These are phyloP conservation scores for Mortierella sp. DNA, from an alignment of 371 early-diverging fungal species.

Conservation along the genomic window DNA sequence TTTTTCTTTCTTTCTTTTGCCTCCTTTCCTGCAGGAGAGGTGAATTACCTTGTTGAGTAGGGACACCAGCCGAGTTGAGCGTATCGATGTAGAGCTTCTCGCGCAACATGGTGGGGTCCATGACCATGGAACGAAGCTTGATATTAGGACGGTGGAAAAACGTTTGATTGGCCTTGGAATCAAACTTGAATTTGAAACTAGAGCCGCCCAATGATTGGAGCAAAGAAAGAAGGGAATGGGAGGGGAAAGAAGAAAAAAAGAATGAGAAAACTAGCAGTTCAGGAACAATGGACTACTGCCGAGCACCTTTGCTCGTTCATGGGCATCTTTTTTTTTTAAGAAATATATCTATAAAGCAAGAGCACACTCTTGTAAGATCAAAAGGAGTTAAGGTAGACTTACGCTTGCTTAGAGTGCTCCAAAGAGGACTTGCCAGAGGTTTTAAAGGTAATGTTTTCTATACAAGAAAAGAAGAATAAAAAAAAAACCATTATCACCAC, in stretches of 20 bases:
- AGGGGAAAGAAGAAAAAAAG: too few relatives aligned
- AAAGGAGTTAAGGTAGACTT: neutral
- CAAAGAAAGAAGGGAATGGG: too few relatives aligned
- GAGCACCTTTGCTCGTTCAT: too few relatives aligned
- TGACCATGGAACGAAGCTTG: conserved; percentile 47
- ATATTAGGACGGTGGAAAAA: conserved; percentile 50
- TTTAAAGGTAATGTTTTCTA: conserved; percentile 41
- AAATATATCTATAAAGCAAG: too few relatives aligned
- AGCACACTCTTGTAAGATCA: too few relatives aligned
- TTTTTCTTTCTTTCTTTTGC: too few relatives aligned
- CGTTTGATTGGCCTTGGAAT: conserved; percentile 30
- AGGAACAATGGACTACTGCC: too few relatives aligned
- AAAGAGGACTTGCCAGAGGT: conserved; percentile 60
- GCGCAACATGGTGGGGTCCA: conserved; percentile 54
- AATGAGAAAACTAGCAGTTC: too few relatives aligned
- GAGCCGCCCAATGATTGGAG: conserved; percentile 51
- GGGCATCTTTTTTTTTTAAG: too few relatives aligned
- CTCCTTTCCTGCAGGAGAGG: too few relatives aligned
- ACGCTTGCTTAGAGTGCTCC: conserved; percentile 56
- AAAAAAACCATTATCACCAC: conserved; percentile 34
- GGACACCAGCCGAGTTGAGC: conserved; percentile 37
- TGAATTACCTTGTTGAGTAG: conserved; percentile 50
- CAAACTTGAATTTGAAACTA: conserved; percentile 51
- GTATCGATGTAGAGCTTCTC: conserved; percentile 51
- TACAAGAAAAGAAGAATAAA: neutral